Evolutionary conservation across 768 basidiomycete species (phyloP).

Genomic region (Termitomyces sp.): DNA sequence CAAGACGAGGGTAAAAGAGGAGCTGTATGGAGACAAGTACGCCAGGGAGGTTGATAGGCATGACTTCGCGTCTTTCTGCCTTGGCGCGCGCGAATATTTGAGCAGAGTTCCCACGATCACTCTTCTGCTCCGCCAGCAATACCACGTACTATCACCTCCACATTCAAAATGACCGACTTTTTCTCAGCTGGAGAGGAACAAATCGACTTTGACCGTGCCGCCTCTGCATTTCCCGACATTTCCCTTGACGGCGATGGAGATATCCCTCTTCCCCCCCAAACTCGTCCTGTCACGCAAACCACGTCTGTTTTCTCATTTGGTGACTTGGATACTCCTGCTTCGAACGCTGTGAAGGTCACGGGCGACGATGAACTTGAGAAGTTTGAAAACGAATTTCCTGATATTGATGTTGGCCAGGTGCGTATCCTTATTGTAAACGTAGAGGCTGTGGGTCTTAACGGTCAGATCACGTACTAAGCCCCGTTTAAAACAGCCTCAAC

Average conservation of each 20-base stretch:
- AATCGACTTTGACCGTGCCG: constrained; percentile 79
- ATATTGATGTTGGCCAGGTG: constrained; percentile 51
- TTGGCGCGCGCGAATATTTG: background rate
- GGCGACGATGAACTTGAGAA: constrained; percentile 82
- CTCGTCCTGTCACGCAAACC: constrained; percentile 26
- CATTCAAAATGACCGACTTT: constrained; percentile 22
- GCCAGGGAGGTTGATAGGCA: constrained; percentile 76
- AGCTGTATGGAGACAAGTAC: constrained; percentile 68
- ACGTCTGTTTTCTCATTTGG: constrained; percentile 58
- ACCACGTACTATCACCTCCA: background rate
- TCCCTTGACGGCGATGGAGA: constrained; percentile 64
- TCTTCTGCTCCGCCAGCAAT: background rate
- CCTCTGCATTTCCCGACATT: constrained; percentile 82
- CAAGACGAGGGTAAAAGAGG: constrained; percentile 57
- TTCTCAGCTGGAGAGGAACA: constrained; percentile 38
- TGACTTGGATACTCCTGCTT: constrained; percentile 46
- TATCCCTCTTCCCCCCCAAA: constrained; percentile 30
- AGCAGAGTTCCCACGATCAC: constrained; percentile 17
- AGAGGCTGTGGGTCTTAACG: background rate
- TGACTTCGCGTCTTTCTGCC: constrained; percentile 16
- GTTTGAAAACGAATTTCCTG: constrained; percentile 85
- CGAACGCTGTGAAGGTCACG: constrained; percentile 69
- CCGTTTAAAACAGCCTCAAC: constrained; percentile 20
- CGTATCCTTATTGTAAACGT: constrained; percentile 9
- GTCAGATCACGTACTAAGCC: background rate